Conservation (phyloP, 768 basidiomycete genomes). For the Daedalea quercina region DNA sequence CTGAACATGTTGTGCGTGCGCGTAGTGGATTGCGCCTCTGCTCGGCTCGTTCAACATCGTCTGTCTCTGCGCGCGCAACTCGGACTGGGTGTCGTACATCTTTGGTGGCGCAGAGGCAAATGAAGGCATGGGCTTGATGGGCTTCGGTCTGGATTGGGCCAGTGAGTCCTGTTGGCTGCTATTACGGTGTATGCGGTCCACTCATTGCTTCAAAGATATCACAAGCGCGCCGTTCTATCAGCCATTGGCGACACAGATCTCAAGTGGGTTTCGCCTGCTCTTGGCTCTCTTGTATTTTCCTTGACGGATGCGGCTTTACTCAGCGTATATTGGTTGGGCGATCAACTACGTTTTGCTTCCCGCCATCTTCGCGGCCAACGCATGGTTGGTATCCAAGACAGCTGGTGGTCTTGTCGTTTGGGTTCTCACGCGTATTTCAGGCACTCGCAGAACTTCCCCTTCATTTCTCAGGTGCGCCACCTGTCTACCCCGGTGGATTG, state of each 20-base stretch:
- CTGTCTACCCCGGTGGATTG: background rate
- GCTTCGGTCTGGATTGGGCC: slow-evolving; percentile 3
- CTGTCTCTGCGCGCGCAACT: slow-evolving; percentile 1
- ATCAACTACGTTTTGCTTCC: slow-evolving; percentile 3
- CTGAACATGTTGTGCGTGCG: background rate
- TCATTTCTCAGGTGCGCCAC: background rate
- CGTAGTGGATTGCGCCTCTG: slow-evolving; percentile 2
- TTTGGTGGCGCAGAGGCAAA: slow-evolving; percentile 2
- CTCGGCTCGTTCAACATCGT: slow-evolving; percentile 4
- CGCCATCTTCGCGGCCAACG: background rate
- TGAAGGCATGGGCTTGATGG: slow-evolving; percentile 2
- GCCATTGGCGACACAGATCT: slow-evolving; percentile 1
- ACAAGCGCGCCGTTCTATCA: slow-evolving; percentile 3
- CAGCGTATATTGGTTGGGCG: slow-evolving; percentile 1
- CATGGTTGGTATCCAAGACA: background rate
- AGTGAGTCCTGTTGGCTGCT: background rate
- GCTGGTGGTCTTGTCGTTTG: background rate
- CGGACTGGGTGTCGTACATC: slow-evolving; percentile 2
- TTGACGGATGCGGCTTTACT: too few relatives aligned
- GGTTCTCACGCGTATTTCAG: background rate
- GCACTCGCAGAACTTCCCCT: slow-evolving; percentile 4
- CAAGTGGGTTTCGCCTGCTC: background rate
- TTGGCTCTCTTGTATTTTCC: too few relatives aligned
- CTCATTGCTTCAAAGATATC: background rate
- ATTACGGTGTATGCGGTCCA: background rate